Percentiles rank a stretch among this genome's conserved stretches.
phyloP scores from a whole-genome alignment of 192 early-diverging fungal species.

The Coemansia sp. region DNA sequence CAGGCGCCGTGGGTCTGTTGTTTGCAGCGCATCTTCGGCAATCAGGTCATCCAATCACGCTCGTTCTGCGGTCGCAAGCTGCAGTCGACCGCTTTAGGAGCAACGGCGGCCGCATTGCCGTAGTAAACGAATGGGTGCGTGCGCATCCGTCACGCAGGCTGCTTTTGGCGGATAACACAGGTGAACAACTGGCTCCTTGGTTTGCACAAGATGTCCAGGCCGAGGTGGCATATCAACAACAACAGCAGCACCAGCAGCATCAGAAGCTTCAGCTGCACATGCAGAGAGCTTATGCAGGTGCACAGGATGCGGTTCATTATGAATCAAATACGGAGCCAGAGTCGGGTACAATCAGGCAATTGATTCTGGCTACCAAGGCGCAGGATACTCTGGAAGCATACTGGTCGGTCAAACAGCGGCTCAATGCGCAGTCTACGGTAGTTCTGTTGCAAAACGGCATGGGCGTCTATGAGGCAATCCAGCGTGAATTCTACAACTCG shows the following conservation, averaged over 20 bases:
- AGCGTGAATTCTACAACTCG: slow-evolving; percentile 16
- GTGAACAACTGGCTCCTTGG: slow-evolving; percentile 22
- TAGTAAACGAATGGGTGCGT: slow-evolving; percentile 30
- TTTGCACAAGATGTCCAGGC: slow-evolving; percentile 34
- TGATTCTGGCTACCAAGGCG: slow-evolving; percentile 65
- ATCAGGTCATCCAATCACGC: slow-evolving; percentile 52
- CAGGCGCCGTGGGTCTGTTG: slow-evolving; percentile 66
- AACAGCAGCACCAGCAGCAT: slow-evolving; percentile 4
- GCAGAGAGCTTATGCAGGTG: no score
- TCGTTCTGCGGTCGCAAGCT: slow-evolving; percentile 56
- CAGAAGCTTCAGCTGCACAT: neutral
- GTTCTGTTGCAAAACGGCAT: slow-evolving; percentile 68
- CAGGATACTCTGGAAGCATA: slow-evolving; percentile 58
- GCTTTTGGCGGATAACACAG: slow-evolving; percentile 12
- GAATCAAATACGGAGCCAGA: no score
- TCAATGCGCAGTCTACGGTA: slow-evolving; percentile 52
- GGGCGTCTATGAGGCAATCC: slow-evolving; percentile 57
- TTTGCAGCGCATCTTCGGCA: slow-evolving; percentile 57
- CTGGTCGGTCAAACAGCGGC: slow-evolving; percentile 45
- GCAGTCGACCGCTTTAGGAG: slow-evolving; percentile 30
- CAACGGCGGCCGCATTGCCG: slow-evolving; percentile 14
- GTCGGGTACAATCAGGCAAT: slow-evolving; percentile 44
- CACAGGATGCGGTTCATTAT: no score
- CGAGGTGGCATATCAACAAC: slow-evolving; percentile 17
- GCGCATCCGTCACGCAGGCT: slow-evolving; percentile 32